Base-by-base conservation (phyloP, 306 rosid genomes). In the Vigna unguiculata region DNA sequence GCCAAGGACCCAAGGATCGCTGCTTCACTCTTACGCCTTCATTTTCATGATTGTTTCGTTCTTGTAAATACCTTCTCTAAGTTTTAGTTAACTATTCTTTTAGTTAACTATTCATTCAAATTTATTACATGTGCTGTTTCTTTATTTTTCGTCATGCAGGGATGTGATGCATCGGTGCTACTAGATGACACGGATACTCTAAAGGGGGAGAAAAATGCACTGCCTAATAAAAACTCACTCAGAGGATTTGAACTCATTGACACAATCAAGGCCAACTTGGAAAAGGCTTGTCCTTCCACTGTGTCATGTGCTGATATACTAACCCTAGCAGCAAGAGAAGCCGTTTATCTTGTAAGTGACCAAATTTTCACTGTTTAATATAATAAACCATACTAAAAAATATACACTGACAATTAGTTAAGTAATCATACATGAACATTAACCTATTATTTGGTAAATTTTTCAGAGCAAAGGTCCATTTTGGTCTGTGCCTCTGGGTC, bases 1-100 rank as follows among this genome's bases (percentile, higher is more conserved):
- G 74, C 83, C 52, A 95, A 92, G 46, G 99, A 95, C 16, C 13
- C 90, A 34, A 90, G 99, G 67, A 89, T 90, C 64, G 92, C 99
- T 30, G 97, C 99, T 69, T 95, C 99, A 69, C 97, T 95, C 74
- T 72, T 95, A 84, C 91, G 99, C 73, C 97, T 95, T 77, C 96
- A 95, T 86, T 94, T 92, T 86, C 99, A 95, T 57, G 97, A 95
- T 71, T 95, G 97, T 78, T 89, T 95, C 38, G 97, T 86, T 70
- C 85, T 78, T 40, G 97, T 95, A 92, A 84, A 34, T 52, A 25
- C 45, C 1, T 38, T 62, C 14, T 20, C 69, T 63, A 34, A 34
- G 48, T 21, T 71, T 40, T 52, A 15, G 12, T 30, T n/a, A n/a
- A n/a, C n/a, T n/a, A n/a, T n/a, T n/a, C n/a, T n/a, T n/a, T n/a